Evolutionary conservation across 176 grass and related monocot genomes (phyloP), one percentile per base, ranked within the genome.

Genomic region (Tillandsia fasciculata): DNA sequence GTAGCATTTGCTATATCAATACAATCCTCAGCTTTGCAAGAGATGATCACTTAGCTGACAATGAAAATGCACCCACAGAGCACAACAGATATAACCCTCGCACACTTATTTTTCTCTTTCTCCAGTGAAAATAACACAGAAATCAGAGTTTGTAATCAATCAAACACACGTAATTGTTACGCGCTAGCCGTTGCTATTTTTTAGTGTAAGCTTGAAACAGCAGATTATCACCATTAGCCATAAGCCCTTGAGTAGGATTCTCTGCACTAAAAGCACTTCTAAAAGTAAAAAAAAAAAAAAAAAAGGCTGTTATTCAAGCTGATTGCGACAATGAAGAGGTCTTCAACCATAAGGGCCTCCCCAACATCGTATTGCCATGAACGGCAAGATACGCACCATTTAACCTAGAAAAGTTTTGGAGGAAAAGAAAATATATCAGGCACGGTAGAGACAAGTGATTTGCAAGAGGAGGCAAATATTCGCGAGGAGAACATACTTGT

Each of bases 281-380:
- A 22, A 18, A 20, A 61, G 56, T 0, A 15, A n/a, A 9, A 8
- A 18, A 20, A 20, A 20, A 20, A 20, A 20, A 20, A 20, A 20
- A 20, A 20, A 20, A 61, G 7, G 10, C 5, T 8, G 7, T 22
- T 51, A 50, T 28, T 83, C 63, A 90, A 56, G 66, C 64, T 1
- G 65, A 48, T 65, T 85, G 80, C 42, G 80, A 70, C 77, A 84
- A 49, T 10, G 77, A 71, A 1, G 87, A 88, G 15, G 90, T 93
- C 80, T 93, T 99, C 78, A 99, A 18, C 95, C 95, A 99, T 69
- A 99, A 79, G 10, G 87, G 81, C 57, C 78, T 86, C 27, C 95
- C 90, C 48, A 99, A 67, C 90, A 93, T 90, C 4, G 84, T 78
- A 28, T 71, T 84, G 12, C 90, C 90, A 79, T 99, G 95, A 61